Evolutionary conservation across 1,284 basidiomycete genomes (phyloP).

Genomic region (Gomphus bonarii): DNA sequence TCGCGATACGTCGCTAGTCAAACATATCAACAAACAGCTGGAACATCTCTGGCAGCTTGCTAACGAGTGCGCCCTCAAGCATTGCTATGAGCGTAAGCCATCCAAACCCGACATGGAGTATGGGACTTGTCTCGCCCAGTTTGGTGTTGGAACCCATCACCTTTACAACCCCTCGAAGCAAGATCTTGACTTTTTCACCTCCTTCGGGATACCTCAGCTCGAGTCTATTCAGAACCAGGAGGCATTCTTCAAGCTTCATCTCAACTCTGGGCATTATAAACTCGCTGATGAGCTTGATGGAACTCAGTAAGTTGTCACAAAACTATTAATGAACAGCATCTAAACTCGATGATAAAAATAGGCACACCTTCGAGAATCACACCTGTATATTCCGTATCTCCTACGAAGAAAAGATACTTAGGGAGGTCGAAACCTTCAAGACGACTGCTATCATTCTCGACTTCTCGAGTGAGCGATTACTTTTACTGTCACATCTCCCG

Average conservation of each 20-base stretch:
- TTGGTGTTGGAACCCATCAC: not conserved
- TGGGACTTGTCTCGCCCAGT: not conserved
- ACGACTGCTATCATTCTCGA: not conserved
- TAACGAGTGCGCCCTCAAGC: not conserved
- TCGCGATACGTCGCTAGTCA: not conserved
- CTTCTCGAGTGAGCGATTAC: not conserved
- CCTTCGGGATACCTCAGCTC: constrained; percentile 18
- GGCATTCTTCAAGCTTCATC: constrained; percentile 15
- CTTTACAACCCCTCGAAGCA: not conserved
- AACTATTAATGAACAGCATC: not conserved
- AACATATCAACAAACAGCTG: not conserved
- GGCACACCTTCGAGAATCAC: too few relatives aligned
- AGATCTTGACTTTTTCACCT: constrained; percentile 9
- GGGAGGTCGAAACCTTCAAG: not conserved
- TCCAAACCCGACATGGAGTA: not conserved
- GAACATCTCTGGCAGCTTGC: not conserved
- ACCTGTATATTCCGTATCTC: too few relatives aligned
- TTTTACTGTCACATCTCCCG: too few relatives aligned
- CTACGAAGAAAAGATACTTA: not conserved
- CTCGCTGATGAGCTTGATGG: not conserved
- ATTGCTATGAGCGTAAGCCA: not conserved
- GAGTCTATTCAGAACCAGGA: constrained; percentile 22
- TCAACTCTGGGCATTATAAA: constrained; percentile 16
- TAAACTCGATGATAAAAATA: not conserved
- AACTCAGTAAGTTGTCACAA: not conserved